A percentile compares a stretch with the other conserved stretches of the same genome.
phyloP scores from a whole-genome alignment of 371 early-diverging fungal species.

The Umbelopsis sp. region DNA sequence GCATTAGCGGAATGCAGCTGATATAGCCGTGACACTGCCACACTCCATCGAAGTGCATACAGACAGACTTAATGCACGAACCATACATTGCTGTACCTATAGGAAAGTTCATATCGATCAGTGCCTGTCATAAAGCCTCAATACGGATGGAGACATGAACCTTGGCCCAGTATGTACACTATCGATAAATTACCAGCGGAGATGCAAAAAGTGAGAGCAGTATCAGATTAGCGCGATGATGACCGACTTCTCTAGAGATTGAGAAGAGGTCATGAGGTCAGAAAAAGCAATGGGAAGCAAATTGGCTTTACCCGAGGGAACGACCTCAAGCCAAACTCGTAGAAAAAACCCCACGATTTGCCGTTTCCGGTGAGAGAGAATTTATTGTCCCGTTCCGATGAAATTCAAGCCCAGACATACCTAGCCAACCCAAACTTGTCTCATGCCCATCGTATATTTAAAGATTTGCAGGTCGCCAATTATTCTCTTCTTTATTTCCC shows the following conservation, averaged over 20 bases:
- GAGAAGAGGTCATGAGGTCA: not conserved
- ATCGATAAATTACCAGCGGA: not conserved
- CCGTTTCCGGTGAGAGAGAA: constrained; percentile 7
- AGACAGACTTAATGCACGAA: no score
- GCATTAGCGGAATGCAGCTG: no score
- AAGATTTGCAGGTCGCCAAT: not conserved
- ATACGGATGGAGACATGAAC: no score
- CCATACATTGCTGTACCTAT: no score
- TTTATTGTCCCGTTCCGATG: not conserved
- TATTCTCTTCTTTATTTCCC: not conserved
- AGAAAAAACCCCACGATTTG: not conserved
- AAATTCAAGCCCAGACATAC: no score
- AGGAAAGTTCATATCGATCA: no score
- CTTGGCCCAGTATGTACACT: not conserved
- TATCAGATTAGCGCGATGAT: not conserved
- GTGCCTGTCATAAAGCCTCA: no score
- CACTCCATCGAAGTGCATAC: no score
- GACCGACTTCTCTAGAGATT: not conserved
- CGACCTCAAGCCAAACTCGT: not conserved
- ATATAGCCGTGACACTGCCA: no score
- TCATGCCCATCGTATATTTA: no score
- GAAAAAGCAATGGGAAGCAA: not conserved
- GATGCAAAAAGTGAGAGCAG: not conserved
- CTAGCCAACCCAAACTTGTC: not conserved
- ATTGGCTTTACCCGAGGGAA: not conserved